Evolutionary conservation across 805 yeast genomes (phyloP).

Genomic region (Pichia rugopelliculosa): DNA sequence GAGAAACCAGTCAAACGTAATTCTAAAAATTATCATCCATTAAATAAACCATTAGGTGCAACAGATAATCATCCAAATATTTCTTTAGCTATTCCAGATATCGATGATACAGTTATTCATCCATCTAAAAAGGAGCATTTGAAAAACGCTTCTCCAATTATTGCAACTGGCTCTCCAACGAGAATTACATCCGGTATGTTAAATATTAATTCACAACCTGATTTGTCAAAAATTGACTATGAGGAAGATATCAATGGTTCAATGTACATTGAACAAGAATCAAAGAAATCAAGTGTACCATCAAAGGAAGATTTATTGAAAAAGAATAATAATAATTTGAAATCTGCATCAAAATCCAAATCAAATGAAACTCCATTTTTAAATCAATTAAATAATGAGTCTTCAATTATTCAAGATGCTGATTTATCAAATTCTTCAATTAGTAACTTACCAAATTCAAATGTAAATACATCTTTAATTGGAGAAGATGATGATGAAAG

Average conservation of each 20-base stretch:
- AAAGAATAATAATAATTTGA: conserved; percentile 10
- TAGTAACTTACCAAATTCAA: background rate
- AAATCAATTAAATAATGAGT: conserved; percentile 6
- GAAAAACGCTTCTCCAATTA: conserved; percentile 25
- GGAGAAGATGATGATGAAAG: background rate
- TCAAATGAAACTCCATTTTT: conserved; percentile 21
- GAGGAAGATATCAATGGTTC: conserved; percentile 11
- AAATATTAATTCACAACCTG: conserved; percentile 23
- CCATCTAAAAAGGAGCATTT: conserved; percentile 21
- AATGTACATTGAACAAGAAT: conserved; percentile 10
- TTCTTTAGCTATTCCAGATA: conserved; percentile 12
- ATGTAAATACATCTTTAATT: background rate
- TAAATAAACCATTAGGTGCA: conserved; percentile 9
- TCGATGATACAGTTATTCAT: conserved; percentile 13
- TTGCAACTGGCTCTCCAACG: conserved; percentile 28
- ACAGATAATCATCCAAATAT: conserved; percentile 7
- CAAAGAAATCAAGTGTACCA: conserved; percentile 25
- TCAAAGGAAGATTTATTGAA: conserved; percentile 23
- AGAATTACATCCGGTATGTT: conserved; percentile 34
- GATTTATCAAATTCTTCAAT: conserved; percentile 18
- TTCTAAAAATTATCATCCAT: background rate
- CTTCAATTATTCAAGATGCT: conserved; percentile 5
- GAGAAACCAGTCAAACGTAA: background rate
- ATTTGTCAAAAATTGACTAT: conserved; percentile 26
- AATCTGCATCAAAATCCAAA: background rate